A percentile compares a stretch with the other conserved stretches of the same genome.
Conservation (phyloP, 179 eudicot species). For the Patellifolia procumbens region DNA sequence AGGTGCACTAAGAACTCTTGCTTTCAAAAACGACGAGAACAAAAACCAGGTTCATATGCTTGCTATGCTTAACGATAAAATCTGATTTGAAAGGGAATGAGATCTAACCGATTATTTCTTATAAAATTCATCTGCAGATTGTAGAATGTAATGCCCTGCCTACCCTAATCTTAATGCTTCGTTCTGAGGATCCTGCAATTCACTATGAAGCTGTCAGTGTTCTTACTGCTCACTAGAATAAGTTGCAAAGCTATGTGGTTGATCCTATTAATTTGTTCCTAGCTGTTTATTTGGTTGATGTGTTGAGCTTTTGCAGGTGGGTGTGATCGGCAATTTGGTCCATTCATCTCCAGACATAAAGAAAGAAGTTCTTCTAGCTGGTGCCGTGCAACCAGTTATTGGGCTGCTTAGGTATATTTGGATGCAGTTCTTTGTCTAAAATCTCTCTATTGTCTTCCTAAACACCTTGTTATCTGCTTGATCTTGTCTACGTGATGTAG, state of each 20-base stretch:
- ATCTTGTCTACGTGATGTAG: constrained; percentile 36
- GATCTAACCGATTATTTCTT: constrained; percentile 29
- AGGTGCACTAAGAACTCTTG: constrained; percentile 87
- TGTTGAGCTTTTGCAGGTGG: constrained; percentile 59
- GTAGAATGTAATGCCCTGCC: constrained; percentile 93
- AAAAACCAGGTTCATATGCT: constrained; percentile 64
- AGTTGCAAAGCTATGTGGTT: background rate
- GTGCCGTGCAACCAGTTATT: constrained; percentile 94
- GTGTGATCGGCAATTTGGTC: constrained; percentile 90
- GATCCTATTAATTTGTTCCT: background rate
- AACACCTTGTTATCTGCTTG: background rate
- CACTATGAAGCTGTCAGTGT: constrained; percentile 85
- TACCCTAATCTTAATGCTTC: constrained; percentile 78
- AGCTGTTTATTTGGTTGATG: constrained; percentile 56
- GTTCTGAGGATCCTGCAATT: constrained; percentile 80
- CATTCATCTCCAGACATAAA: constrained; percentile 89
- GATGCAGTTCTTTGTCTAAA: background rate
- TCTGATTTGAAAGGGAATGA: background rate
- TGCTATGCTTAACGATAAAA: background rate
- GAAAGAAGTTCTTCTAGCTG: constrained; percentile 75
- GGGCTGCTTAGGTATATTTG: constrained; percentile 66
- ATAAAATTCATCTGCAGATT: constrained; percentile 52
- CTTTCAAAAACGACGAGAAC: constrained; percentile 89
- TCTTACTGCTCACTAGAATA: background rate
- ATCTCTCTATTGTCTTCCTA: background rate